Evolutionary conservation across 1,284 basidiomycete genomes (phyloP).

Genomic region (Sporisorium scitamineum): DNA sequence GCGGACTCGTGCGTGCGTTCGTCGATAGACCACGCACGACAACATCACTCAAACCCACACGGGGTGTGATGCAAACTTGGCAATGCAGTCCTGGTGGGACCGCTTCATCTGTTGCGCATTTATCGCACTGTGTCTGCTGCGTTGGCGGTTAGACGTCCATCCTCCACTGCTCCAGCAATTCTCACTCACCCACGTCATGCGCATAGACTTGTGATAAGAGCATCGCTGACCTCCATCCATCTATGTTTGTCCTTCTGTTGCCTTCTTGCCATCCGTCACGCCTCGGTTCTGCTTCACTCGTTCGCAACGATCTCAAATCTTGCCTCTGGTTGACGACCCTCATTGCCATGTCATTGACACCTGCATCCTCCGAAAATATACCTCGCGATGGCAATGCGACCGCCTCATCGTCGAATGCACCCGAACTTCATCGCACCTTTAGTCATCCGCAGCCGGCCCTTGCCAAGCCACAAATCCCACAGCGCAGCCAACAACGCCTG

Average conservation of each 20-base stretch:
- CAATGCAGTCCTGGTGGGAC: background rate
- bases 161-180: background rate
- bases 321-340: background rate
- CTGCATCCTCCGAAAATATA: background rate
- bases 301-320: background rate
- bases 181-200: no score
- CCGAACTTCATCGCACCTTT: background rate
- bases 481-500: slow-evolving; percentile 32
- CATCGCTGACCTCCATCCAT: background rate
- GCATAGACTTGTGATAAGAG: background rate
- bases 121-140: background rate
- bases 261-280: background rate
- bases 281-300: no score
- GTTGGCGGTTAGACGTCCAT: background rate
- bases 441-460: slow-evolving; percentile 7
- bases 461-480: slow-evolving; percentile 27
- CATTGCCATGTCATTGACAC: background rate
- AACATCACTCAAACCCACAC: background rate
- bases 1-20: background rate
- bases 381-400: background rate
- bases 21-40: background rate
- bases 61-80: background rate
- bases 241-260: background rate
- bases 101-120: slow-evolving; percentile 2
- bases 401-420: background rate